A percentile compares a stretch with the other conserved stretches of the same genome.
Evolutionary conservation across 2,329 filamentous ascomycete species (phyloP).

Genomic region (Aspergillus sclerotialis): DNA sequence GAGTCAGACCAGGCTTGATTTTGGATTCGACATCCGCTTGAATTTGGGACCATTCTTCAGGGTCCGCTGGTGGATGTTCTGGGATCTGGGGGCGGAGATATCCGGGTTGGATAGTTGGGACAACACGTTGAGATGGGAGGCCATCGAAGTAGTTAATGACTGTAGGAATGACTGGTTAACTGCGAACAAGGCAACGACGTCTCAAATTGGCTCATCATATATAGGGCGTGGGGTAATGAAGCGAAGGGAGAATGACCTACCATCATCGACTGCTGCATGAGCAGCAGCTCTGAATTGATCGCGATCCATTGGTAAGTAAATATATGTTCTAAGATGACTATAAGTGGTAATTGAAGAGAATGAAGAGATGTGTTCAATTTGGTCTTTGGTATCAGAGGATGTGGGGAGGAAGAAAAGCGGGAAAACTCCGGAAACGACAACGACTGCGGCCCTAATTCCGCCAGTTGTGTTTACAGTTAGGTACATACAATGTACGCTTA

Average conservation of each 20-base stretch:
- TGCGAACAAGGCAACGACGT: too few relatives aligned
- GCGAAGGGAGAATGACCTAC: slow-evolving; percentile 42
- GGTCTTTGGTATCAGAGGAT: too few relatives aligned
- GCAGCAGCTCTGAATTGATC: slow-evolving; percentile 72
- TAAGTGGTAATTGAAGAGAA: slow-evolving; percentile 2
- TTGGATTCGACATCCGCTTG: slow-evolving; percentile 75
- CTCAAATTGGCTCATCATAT: too few relatives aligned
- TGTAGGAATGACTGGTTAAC: slow-evolving; percentile 28
- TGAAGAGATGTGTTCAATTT: too few relatives aligned
- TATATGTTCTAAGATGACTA: too few relatives aligned
- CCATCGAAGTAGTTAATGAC: slow-evolving; percentile 79
- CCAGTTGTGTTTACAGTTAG: too few relatives aligned
- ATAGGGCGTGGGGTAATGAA: too few relatives aligned
- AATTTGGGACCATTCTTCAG: slow-evolving; percentile 69
- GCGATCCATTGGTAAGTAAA: slow-evolving; percentile 63
- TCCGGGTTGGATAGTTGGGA: slow-evolving; percentile 73
- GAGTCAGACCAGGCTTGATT: slow-evolving; percentile 86
- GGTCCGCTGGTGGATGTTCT: slow-evolving; percentile 55
- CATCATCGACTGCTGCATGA: slow-evolving; percentile 72
- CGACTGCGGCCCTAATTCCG: too few relatives aligned
- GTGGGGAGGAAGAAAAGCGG: too few relatives aligned
- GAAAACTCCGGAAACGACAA: too few relatives aligned
- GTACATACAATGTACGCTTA: too few relatives aligned
- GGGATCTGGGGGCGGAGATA: slow-evolving; percentile 80
- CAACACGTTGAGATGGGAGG: slow-evolving; percentile 61